Evolutionary conservation across 225 moss, liverwort and hornwort species (phyloP).

Genomic region (Antitrichia curtipendula): DNA sequence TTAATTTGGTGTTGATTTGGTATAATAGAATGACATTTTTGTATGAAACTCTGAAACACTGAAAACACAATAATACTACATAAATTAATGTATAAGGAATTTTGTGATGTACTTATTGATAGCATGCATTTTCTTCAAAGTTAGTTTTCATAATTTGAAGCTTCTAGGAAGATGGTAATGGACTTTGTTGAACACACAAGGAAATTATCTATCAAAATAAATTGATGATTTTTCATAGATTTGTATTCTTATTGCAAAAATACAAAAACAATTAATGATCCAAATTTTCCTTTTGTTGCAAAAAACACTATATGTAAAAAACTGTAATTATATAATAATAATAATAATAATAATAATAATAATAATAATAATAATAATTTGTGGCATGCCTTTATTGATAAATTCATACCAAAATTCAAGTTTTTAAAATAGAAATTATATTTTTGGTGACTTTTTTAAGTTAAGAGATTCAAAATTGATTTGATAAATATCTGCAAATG

Average conservation of each 20-base stretch:
- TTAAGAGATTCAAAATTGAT: not conserved
- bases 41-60: accelerated
- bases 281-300: not conserved
- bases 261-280: not conserved
- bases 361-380: not conserved
- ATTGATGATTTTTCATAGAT: not conserved
- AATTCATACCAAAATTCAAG: not conserved
- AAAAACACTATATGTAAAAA: not conserved
- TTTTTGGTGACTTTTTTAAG: not conserved
- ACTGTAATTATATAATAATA: too few relatives aligned
- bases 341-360: too few relatives aligned
- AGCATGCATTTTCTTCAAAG: not conserved
- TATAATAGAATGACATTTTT: not conserved
- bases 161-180: not conserved
- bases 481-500: not conserved
- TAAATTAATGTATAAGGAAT: not conserved
- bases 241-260: too few relatives aligned
- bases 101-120: not conserved
- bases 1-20: too few relatives aligned
- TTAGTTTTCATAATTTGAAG: not conserved
- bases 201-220: not conserved
- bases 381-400: not conserved
- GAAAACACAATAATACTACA: not conserved
- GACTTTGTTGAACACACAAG: not conserved
- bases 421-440: not conserved